Base-by-base conservation (phyloP, 352 stramenopile species). In the Phytophthora melonis region DNA sequence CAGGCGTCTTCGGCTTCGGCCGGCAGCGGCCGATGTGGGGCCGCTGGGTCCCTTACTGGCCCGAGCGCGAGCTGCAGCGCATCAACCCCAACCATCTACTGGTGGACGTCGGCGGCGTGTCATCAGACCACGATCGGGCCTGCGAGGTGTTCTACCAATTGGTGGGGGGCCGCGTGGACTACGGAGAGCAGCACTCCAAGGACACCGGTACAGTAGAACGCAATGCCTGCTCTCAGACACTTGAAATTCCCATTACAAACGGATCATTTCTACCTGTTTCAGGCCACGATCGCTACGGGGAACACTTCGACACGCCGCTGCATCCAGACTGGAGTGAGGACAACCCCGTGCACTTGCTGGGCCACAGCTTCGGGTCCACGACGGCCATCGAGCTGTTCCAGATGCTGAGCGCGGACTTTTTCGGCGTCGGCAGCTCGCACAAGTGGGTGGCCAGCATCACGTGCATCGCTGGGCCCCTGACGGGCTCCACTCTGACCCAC, bases 321-420 rank as follows among this genome's bases (percentile, higher is more conserved):
- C 70, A 88, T 36, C 75, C 81, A 0, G 34, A 71, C 0, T 93
- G 86, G 86, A 81, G 79, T 18, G 81, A 69, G 13, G n/a, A 76
- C 0, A 82, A 88, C 62, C 86, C 84, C 0, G 76, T 93, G 13
- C 86, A 91, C 43, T 63, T 93, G 8, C 34, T 92, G 16, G 86
- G 83, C 18, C 86, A 92, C 67, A 91, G 84, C 56, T 83, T 87
- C 45, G 86, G 86, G 25, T 82, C 84, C 14, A 89, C 81, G 13
- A 91, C 86, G 1, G 86, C 84, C n/a, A 85, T 93, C 41, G 86
- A 93, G 62, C 54, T 93, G 27, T 90, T 90, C 71, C 86, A 93
- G 66, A 65, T 91, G 64, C 68, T 93, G 5, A 83, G 80, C 39
- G 52, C 74, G 7, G 84, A 93, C 69, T 84, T 79, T 55, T 93